phyloP scores from a whole-genome alignment of 2,329 filamentous ascomycete species.

The Geosmithia morbida region DNA sequence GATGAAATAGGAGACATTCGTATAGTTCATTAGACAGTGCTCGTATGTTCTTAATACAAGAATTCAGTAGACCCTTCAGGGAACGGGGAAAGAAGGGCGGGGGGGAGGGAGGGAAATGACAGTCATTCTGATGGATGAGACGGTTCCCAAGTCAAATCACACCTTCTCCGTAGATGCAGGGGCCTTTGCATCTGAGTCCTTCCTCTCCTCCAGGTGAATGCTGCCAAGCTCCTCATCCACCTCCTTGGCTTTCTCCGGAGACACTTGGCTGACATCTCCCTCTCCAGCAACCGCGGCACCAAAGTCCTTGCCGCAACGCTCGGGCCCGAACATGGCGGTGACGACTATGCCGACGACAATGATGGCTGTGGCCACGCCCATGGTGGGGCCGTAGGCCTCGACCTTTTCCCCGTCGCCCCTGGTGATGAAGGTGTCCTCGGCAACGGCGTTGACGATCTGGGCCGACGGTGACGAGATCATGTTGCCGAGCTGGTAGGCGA shows the following conservation, averaged over 20 bases:
- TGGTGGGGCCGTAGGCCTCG: conserved; percentile 59
- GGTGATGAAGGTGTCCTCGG: conserved; percentile 45
- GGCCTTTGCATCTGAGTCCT: background rate
- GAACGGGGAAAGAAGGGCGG: no score
- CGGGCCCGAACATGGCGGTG: conserved; percentile 57
- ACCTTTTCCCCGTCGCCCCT: conserved; percentile 35
- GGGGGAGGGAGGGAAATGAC: no score
- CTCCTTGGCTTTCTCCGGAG: conserved; percentile 6
- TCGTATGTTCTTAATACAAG: no score
- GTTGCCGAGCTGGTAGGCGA: conserved; percentile 63
- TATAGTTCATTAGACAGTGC: no score
- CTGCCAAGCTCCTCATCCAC: background rate
- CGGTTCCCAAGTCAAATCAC: background rate
- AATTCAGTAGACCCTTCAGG: no score
- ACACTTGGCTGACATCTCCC: conserved; percentile 13
- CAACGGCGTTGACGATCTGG: conserved; percentile 64
- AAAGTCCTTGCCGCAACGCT: conserved; percentile 59
- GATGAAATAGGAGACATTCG: no score
- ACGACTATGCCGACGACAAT: conserved; percentile 55
- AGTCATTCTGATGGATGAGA: no score
- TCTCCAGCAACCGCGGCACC: conserved; percentile 33
- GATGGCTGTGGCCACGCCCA: conserved; percentile 65
- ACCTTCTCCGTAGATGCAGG: background rate
- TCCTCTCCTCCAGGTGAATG: background rate
- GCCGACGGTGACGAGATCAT: conserved; percentile 59